These are phyloP conservation scores for Stentor roeselii DNA, from an alignment of 73 alveolate genomes.

Conservation along the genomic window DNA sequence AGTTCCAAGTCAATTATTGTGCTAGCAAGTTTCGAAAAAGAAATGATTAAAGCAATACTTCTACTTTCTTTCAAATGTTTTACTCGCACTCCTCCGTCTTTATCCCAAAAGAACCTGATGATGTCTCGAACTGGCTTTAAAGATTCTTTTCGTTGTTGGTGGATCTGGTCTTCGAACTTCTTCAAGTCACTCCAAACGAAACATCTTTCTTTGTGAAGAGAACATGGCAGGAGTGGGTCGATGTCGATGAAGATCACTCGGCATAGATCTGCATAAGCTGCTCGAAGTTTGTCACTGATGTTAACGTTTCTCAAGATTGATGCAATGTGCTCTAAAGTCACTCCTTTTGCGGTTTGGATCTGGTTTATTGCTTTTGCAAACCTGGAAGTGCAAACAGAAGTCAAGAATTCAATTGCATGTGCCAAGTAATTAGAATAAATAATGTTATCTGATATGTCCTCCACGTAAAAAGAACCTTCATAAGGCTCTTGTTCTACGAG, in stretches of 20 bases:
- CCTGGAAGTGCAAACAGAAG: neutral
- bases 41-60: neutral
- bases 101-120: neutral
- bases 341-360: neutral
- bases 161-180: neutral
- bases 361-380: neutral
- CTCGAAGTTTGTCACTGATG: neutral
- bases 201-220: neutral
- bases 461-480: neutral
- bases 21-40: neutral
- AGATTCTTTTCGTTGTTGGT: neutral
- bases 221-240: slow-evolving; percentile 11
- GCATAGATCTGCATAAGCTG: slow-evolving; percentile 23
- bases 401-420: neutral
- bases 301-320: neutral
- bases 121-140: neutral
- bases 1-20: neutral
- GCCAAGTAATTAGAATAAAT: neutral
- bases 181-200: neutral
- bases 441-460: neutral
- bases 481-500: neutral
- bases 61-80: neutral
- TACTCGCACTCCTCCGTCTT: neutral
- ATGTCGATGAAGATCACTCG: neutral
- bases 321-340: neutral